A percentile compares a stretch with the other conserved stretches of the same genome.
Evolutionary conservation across 257 asterid genomes (phyloP).

Genomic region (Ocimum tenuiflorum): DNA sequence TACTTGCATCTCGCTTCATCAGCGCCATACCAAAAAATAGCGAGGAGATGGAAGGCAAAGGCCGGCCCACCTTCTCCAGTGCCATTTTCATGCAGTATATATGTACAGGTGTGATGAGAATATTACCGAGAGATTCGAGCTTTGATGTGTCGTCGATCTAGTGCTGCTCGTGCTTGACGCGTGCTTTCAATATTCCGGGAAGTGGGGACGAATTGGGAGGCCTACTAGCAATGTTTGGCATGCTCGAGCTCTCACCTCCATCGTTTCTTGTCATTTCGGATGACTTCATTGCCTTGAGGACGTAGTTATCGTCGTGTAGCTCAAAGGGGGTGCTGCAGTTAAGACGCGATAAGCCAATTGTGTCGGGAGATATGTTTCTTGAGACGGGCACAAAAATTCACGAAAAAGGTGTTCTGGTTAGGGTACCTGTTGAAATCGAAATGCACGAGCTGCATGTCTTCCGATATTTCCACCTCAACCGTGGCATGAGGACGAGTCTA

Average conservation of each 20-base stretch:
- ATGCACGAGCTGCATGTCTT: conserved; percentile 99
- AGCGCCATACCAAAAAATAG: conserved; percentile 3
- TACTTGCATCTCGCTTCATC: conserved; percentile 2
- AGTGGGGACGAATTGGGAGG: conserved; percentile 67
- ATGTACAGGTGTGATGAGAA: conserved; percentile 41
- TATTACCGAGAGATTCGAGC: neutral
- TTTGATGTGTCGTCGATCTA: conserved; percentile 8
- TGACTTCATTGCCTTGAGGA: conserved; percentile 87
- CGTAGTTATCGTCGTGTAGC: conserved; percentile 88
- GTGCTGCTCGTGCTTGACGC: conserved; percentile 71
- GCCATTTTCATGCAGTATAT: conserved; percentile 30
- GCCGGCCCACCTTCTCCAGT: neutral
- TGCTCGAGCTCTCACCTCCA: conserved; percentile 70
- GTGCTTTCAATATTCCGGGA: conserved; percentile 87
- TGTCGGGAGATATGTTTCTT: neutral
- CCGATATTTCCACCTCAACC: conserved; percentile 99
- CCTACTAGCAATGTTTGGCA: conserved; percentile 36
- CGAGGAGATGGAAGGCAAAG: neutral
- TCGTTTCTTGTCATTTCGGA: conserved; percentile 39
- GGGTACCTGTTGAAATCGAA: conserved; percentile 88
- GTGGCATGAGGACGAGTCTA: conserved; percentile 99
- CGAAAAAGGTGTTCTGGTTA: neutral
- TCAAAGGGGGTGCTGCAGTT: conserved; percentile 88
- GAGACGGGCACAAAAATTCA: neutral
- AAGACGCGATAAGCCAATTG: neutral